Percentiles rank a stretch among this genome's conserved stretches.
These are phyloP conservation scores for Xylariales sp. DNA, from an alignment of 2,329 filamentous ascomycete species.

Conservation along the genomic window DNA sequence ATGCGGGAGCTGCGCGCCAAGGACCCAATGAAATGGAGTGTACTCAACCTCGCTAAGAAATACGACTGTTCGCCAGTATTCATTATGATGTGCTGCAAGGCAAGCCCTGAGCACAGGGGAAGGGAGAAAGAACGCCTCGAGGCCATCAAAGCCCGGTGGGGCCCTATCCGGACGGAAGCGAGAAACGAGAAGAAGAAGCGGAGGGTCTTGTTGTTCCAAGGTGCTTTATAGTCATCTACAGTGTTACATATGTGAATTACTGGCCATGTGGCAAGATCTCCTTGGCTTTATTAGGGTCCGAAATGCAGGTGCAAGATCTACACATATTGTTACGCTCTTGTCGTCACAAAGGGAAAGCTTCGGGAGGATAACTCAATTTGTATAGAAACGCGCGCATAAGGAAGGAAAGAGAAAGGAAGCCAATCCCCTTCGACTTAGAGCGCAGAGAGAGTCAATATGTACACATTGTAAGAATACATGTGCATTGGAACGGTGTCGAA, in stretches of 20 bases:
- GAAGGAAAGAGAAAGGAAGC: not conserved
- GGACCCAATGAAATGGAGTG: constrained; percentile 68
- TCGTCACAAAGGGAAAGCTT: too few species aligned
- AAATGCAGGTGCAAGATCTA: not conserved
- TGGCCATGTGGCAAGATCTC: not conserved
- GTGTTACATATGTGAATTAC: not conserved
- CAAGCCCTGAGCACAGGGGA: constrained; percentile 60
- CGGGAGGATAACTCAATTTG: too few species aligned
- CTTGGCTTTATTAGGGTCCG: not conserved
- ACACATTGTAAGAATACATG: not conserved
- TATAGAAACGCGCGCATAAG: too few species aligned
- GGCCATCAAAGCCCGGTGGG: constrained; percentile 66
- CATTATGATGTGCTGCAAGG: constrained; percentile 67
- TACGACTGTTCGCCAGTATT: constrained; percentile 68
- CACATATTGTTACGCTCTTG: too few species aligned
- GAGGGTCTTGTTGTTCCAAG: constrained; percentile 62
- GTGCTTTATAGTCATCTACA: constrained; percentile 57
- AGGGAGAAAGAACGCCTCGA: constrained; percentile 59
- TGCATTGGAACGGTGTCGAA: constrained; percentile 1
- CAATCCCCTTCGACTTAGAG: not conserved
- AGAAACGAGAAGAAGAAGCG: constrained; percentile 66
- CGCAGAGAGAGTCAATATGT: not conserved
- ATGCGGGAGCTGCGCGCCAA: constrained; percentile 65
- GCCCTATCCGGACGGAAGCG: constrained; percentile 65
- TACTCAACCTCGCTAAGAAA: constrained; percentile 62